phyloP scores from a whole-genome alignment of 805 yeast species.

The Lachancea nothofagi region DNA sequence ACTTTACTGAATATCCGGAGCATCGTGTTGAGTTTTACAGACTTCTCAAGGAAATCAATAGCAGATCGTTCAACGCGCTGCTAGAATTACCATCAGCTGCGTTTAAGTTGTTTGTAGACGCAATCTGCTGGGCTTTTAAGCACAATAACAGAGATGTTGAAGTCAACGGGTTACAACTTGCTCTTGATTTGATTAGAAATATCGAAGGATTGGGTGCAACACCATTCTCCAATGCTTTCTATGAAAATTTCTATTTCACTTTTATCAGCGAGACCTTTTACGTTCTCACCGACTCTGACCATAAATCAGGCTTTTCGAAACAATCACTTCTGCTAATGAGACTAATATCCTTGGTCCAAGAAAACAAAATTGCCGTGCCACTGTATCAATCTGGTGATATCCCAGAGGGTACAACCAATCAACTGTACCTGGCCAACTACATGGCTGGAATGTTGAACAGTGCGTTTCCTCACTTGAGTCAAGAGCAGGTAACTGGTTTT shows the following conservation, averaged over 20 bases:
- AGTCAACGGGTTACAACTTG: constrained; percentile 79
- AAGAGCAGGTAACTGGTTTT: constrained; percentile 77
- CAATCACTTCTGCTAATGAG: constrained; percentile 83
- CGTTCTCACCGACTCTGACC: constrained; percentile 95
- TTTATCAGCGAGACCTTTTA: constrained; percentile 88
- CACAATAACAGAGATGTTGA: constrained; percentile 97
- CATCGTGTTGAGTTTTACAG: constrained; percentile 95
- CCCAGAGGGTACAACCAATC: constrained; percentile 78
- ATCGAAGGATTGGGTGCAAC: constrained; percentile 68
- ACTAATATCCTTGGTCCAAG: constrained; percentile 77
- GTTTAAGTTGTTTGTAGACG: constrained; percentile 84
- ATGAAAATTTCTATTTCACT: constrained; percentile 80
- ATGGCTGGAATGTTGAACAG: constrained; percentile 72
- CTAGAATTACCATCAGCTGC: constrained; percentile 86
- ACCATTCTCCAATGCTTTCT: constrained; percentile 78
- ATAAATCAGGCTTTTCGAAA: constrained; percentile 88
- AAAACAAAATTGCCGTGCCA: constrained; percentile 67
- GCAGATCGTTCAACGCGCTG: constrained; percentile 79
- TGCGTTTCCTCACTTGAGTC: constrained; percentile 90
- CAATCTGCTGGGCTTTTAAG: constrained; percentile 96
- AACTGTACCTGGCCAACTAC: constrained; percentile 71
- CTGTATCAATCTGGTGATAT: constrained; percentile 76
- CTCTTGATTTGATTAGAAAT: constrained; percentile 76
- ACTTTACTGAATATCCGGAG: constrained; percentile 94
- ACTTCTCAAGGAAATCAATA: constrained; percentile 78